Percentiles rank a stretch among this genome's conserved stretches.
Evolutionary conservation across 768 basidiomycete genomes (phyloP).

Genomic region (Rhodotorula taiwanensis): DNA sequence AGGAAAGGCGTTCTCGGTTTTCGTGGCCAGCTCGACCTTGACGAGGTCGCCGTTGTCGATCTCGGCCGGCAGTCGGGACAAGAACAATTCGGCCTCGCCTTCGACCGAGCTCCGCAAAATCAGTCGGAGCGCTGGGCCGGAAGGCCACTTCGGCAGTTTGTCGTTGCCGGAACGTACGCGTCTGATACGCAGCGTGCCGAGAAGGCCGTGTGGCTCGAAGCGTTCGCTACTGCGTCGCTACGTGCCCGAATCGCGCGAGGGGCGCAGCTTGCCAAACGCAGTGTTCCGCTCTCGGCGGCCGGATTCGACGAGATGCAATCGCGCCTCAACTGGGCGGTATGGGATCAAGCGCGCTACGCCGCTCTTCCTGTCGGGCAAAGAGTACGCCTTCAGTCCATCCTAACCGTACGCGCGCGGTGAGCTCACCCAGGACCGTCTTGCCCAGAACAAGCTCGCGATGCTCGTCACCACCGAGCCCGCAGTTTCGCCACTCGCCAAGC

Average conservation of each 20-base stretch:
- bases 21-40: constrained; percentile 78
- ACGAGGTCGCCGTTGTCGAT: constrained; percentile 72
- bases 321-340: constrained; percentile 9
- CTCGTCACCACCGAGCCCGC: neutral
- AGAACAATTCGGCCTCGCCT: constrained; percentile 72
- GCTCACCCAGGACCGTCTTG: neutral
- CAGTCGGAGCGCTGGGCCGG: constrained; percentile 81
- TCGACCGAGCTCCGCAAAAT: constrained; percentile 74
- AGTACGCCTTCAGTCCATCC: neutral
- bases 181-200: constrained; percentile 14
- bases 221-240: constrained; percentile 8
- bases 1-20: constrained; percentile 67
- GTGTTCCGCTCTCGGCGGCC: constrained; percentile 1
- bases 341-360: constrained; percentile 22
- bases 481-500: neutral
- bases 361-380: neutral
- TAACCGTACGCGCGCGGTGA: too few species aligned
- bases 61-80: constrained; percentile 46
- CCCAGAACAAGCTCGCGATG: constrained; percentile 23
- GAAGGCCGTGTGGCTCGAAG: constrained; percentile 29
- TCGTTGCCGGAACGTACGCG: constrained; percentile 49
- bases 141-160: constrained; percentile 70
- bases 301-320: constrained; percentile 6
- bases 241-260: constrained; percentile 11
- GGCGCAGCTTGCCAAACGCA: neutral